phyloP scores from a whole-genome alignment of 192 early-diverging fungal genomes.

The Coemansia sp. region DNA sequence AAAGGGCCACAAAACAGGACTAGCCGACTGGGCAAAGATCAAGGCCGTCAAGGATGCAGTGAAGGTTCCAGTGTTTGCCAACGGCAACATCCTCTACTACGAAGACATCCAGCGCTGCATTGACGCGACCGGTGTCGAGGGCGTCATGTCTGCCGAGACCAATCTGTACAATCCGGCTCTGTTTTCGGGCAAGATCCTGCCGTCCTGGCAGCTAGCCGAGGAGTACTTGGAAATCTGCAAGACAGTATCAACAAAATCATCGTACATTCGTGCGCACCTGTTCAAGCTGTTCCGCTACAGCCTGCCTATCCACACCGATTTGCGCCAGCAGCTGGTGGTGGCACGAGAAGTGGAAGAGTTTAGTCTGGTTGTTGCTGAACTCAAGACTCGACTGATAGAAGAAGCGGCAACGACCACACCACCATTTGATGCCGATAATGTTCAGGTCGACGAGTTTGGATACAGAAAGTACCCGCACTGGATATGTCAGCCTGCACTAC shows the following conservation, averaged over 20 bases:
- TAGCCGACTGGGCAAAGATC: slow-evolving; percentile 97
- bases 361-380: slow-evolving; percentile 46
- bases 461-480: slow-evolving; percentile 60
- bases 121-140: slow-evolving; percentile 82
- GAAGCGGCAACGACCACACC: slow-evolving; percentile 3
- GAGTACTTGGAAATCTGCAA: slow-evolving; percentile 90
- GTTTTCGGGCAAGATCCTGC: slow-evolving; percentile 67
- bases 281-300: slow-evolving; percentile 88
- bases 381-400: slow-evolving; percentile 48
- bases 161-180: slow-evolving; percentile 87
- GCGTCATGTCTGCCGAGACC: slow-evolving; percentile 92
- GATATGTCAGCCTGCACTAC: slow-evolving; percentile 62
- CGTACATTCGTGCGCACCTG: slow-evolving; percentile 79
- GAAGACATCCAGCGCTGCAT: slow-evolving; percentile 87
- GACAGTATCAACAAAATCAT: slow-evolving; percentile 61
- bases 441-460: slow-evolving; percentile 39
- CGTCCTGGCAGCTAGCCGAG: slow-evolving; percentile 74
- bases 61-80: slow-evolving; percentile 90
- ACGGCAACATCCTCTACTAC: slow-evolving; percentile 94
- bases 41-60: slow-evolving; percentile 77
- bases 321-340: slow-evolving; percentile 69
- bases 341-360: slow-evolving; percentile 64
- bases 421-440: slow-evolving; percentile 30
- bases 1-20: slow-evolving; percentile 93
- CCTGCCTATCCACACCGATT: slow-evolving; percentile 74